These are phyloP conservation scores for Paracorniculantispora psalliotae DNA, from an alignment of 2,329 filamentous ascomycete genomes.

Conservation along the genomic window DNA sequence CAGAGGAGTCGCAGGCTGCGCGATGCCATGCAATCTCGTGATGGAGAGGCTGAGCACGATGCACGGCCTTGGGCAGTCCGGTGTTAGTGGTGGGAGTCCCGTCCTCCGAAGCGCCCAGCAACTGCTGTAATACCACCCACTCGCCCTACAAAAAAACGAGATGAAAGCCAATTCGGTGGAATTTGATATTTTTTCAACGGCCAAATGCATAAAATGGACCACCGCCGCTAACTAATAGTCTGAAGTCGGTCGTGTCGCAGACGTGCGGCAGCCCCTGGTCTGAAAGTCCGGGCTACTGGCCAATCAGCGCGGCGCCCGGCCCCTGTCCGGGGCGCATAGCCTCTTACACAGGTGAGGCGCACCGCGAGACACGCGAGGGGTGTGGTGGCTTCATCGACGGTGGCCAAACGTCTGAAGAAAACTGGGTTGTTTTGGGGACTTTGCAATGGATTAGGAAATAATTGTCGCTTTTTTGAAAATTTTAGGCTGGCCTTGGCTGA, in stretches of 20 bases:
- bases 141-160: no score
- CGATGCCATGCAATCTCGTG: conserved; percentile 1
- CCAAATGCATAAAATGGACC: no score
- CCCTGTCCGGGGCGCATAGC: not conserved
- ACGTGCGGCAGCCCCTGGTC: conserved; percentile 12
- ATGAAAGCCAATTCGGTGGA: no score
- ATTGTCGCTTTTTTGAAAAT: not conserved
- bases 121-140: no score
- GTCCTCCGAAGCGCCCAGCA: no score
- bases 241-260: conserved; percentile 3
- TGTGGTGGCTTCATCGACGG: not conserved
- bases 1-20: conserved; percentile 10
- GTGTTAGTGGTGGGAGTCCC: no score
- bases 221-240: not conserved
- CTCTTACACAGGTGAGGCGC: conserved; percentile 14
- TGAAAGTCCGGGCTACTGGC: not conserved
- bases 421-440: not conserved
- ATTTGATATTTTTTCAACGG: no score
- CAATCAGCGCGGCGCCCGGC: conserved; percentile 1
- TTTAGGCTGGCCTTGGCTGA: not conserved
- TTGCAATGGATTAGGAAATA: not conserved
- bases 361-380: not conserved
- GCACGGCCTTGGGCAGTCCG: no score
- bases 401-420: conserved; percentile 4
- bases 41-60: no score